phyloP scores from a whole-genome alignment of 352 stramenopile species.

The Globisporangium acanthophoron region DNA sequence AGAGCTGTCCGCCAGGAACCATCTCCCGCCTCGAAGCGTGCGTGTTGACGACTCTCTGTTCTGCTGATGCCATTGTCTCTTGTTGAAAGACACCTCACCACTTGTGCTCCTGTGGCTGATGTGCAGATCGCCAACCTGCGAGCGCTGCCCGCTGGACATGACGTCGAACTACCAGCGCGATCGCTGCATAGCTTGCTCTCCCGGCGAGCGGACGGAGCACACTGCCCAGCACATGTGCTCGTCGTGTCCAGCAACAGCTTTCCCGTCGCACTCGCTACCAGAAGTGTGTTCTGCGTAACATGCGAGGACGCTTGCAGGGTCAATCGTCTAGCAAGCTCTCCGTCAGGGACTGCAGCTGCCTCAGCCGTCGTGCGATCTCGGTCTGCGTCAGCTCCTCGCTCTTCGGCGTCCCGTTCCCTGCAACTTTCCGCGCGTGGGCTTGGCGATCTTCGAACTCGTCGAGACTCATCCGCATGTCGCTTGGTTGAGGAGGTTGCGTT shows the following conservation, averaged over 20 bases:
- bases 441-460: constrained; percentile 21
- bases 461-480: constrained; percentile 21
- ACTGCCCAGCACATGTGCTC: constrained; percentile 41
- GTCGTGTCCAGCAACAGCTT: constrained; percentile 32
- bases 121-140: constrained; percentile 26
- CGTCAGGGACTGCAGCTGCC: constrained; percentile 52
- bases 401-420: not conserved
- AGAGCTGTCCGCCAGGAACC: constrained; percentile 51
- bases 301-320: not conserved
- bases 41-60: constrained; percentile 3
- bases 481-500: not conserved
- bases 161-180: constrained; percentile 56
- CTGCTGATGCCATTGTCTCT: not conserved
- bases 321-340: constrained; percentile 52
- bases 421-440: not conserved
- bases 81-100: too few species aligned
- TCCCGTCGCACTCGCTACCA: constrained; percentile 6
- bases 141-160: constrained; percentile 30
- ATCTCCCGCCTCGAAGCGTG: constrained; percentile 41
- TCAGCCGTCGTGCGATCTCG: constrained; percentile 31
- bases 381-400: constrained; percentile 8
- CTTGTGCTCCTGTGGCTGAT: not conserved
- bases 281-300: constrained; percentile 15
- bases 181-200: constrained; percentile 39
- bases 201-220: constrained; percentile 33